Evolutionary conservation across 495 filamentous ascomycete species (phyloP).

Genomic region (Penicillium ochrochloron): DNA sequence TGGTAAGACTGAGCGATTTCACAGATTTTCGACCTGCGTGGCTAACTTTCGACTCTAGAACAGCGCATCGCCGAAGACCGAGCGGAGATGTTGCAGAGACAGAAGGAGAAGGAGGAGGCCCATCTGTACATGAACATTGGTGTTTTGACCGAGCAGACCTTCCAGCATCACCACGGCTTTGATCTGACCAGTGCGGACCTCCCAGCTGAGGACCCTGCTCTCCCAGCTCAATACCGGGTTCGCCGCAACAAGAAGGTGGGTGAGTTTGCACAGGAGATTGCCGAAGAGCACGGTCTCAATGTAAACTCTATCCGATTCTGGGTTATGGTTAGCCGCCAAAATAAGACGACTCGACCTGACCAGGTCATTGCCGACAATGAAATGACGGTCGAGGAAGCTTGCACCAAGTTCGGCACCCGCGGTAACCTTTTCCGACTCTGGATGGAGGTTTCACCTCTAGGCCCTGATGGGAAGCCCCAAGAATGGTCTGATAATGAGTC

Average conservation of each 20-base stretch:
- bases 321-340: conserved; percentile 98
- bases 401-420: conserved; percentile 68
- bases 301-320: conserved; percentile 76
- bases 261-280: conserved; percentile 72
- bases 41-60: conserved; percentile 47
- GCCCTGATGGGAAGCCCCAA: conserved; percentile 66
- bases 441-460: conserved; percentile 74
- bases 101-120: conserved; percentile 89
- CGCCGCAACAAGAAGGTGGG: conserved; percentile 72
- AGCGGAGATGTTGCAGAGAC: conserved; percentile 68
- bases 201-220: conserved; percentile 61
- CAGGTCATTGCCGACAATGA: conserved; percentile 74
- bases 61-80: conserved; percentile 78
- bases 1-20: conserved; percentile 49
- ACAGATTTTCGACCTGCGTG: not conserved
- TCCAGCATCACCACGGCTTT: conserved; percentile 78
- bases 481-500: conserved; percentile 67
- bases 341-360: conserved; percentile 93
- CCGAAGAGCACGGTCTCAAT: conserved; percentile 62
- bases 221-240: conserved; percentile 66
- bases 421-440: conserved; percentile 79
- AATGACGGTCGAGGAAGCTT: conserved; percentile 84
- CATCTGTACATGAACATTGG: conserved; percentile 87
- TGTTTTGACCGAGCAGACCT: conserved; percentile 78
- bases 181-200: conserved; percentile 81